Conservation (phyloP, 306 rosid genomes). For the Castanea sativa region DNA sequence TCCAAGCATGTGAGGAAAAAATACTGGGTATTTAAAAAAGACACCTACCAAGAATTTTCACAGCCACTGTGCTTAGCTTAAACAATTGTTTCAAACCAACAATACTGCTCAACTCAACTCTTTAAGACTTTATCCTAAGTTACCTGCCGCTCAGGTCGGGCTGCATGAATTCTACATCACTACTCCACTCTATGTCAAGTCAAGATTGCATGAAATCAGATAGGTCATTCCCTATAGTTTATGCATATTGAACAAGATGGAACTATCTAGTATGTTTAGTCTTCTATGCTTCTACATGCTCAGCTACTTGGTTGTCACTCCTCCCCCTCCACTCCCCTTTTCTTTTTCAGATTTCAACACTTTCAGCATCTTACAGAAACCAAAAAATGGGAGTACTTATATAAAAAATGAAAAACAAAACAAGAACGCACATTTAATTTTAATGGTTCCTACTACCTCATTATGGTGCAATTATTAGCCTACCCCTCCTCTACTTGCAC, state of each 20-base stretch:
- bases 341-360: neutral
- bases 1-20: neutral
- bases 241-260: neutral
- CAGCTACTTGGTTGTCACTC: neutral
- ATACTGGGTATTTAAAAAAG: neutral
- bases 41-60: neutral
- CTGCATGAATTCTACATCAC: neutral
- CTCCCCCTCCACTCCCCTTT: neutral
- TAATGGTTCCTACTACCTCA: neutral
- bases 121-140: neutral
- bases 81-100: neutral
- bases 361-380: neutral
- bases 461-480: neutral
- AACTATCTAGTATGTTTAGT: neutral
- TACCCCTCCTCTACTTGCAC: neutral
- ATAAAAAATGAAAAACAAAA: neutral
- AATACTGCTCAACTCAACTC: neutral
- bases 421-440: neutral
- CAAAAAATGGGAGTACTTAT: neutral
- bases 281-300: neutral
- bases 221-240: neutral
- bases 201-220: neutral
- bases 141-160: neutral
- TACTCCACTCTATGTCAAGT: neutral
- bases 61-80: neutral